Conservation (phyloP, 2,329 filamentous ascomycete species). For the Diaporthe sp. region DNA sequence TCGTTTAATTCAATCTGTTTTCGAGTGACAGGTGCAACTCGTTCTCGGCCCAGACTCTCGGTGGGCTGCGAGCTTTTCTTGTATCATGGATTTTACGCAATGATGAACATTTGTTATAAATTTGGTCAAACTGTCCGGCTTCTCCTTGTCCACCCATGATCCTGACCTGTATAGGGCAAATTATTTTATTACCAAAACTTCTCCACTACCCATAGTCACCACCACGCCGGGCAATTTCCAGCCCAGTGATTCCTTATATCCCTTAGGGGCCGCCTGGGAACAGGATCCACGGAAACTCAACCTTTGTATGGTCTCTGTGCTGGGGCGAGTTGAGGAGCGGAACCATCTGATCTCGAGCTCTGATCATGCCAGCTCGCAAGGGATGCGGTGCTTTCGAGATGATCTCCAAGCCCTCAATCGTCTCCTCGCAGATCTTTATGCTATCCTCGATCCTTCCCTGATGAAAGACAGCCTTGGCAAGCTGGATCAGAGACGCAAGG, state of each 20-base stretch:
- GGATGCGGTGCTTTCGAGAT: background rate
- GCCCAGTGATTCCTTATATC: background rate
- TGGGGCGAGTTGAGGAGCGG: background rate
- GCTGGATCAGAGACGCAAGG: background rate
- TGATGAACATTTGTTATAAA: no score
- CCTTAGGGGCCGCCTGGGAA: background rate
- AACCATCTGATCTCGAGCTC: background rate
- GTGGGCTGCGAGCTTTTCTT: no score
- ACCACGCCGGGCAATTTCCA: background rate
- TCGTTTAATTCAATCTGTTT: no score
- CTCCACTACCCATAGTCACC: background rate
- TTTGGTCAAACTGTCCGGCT: no score
- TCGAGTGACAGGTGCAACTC: no score
- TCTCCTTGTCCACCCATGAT: no score
- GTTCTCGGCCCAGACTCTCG: no score
- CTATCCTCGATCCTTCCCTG: background rate
- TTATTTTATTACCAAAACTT: no score
- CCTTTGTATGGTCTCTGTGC: background rate
- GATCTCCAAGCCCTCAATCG: background rate
- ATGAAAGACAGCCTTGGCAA: background rate
- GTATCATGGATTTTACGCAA: no score
- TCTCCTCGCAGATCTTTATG: background rate
- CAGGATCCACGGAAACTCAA: background rate
- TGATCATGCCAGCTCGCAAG: background rate
- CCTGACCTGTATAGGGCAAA: no score